A percentile compares a stretch with the other conserved stretches of the same genome.
These are phyloP conservation scores for Candida maesae DNA, from an alignment of 805 yeast species.

Conservation along the genomic window DNA sequence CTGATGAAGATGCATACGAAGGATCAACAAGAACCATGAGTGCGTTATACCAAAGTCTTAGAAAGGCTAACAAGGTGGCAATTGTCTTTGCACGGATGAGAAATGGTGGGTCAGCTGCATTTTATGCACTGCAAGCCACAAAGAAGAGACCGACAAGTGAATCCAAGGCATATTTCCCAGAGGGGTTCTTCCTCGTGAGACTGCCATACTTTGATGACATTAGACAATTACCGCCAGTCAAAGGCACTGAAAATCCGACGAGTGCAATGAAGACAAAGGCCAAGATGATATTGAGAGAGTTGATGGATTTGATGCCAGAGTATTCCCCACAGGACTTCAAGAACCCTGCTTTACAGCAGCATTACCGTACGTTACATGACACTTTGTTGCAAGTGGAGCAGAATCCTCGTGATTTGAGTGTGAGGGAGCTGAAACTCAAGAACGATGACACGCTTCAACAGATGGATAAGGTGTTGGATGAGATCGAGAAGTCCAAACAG, in stretches of 20 bases:
- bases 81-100: conserved; percentile 70
- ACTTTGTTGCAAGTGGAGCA: conserved; percentile 55
- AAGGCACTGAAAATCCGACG: conserved; percentile 9
- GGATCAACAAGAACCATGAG: conserved; percentile 69
- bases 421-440: conserved; percentile 13
- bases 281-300: conserved; percentile 23
- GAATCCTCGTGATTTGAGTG: conserved; percentile 4
- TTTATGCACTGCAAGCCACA: conserved; percentile 61
- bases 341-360: conserved; percentile 68
- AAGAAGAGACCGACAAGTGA: conserved; percentile 4
- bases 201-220: conserved; percentile 77
- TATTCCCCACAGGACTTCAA: conserved; percentile 55
- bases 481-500: conserved; percentile 13
- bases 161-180: conserved; percentile 23
- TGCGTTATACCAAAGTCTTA: conserved; percentile 60
- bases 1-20: conserved; percentile 53
- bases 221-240: conserved; percentile 53
- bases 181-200: conserved; percentile 67
- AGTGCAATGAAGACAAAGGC: conserved; percentile 16
- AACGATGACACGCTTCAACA: conserved; percentile 35
- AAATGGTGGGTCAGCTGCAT: conserved; percentile 47
- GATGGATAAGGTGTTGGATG: conserved; percentile 28
- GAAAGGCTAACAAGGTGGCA: conserved; percentile 50
- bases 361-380: conserved; percentile 60
- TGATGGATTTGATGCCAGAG: conserved; percentile 39